phyloP scores from a whole-genome alignment of 2,329 filamentous ascomycete species.

The Aspergillus costaricaensis region DNA sequence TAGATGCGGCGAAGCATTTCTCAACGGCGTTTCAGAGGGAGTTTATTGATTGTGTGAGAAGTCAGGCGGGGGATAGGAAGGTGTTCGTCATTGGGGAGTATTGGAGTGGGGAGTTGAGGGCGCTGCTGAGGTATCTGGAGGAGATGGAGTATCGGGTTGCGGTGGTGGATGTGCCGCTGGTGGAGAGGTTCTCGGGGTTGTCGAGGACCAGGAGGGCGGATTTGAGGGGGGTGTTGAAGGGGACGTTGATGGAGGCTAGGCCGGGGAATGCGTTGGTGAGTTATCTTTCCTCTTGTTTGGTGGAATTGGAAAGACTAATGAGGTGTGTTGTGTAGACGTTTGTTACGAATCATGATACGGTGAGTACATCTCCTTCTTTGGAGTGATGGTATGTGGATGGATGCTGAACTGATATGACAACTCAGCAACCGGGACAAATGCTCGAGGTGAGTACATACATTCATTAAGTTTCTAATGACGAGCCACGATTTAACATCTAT shows the following conservation, averaged over 20 bases:
- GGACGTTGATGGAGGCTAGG: constrained; percentile 57
- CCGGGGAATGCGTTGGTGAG: constrained; percentile 60
- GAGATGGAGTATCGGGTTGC: constrained; percentile 60
- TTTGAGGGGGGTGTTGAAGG: constrained; percentile 64
- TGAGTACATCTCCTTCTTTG: constrained; percentile 22
- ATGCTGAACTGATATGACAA: neutral
- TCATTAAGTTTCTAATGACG: accelerated
- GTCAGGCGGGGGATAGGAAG: constrained; percentile 51
- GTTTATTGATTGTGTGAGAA: constrained; percentile 61
- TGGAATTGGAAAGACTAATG: neutral
- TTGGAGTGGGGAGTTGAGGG: constrained; percentile 61
- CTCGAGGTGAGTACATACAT: constrained; percentile 32
- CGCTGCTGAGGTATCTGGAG: constrained; percentile 60
- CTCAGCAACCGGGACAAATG: constrained; percentile 19
- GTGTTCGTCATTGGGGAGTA: constrained; percentile 71
- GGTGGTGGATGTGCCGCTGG: constrained; percentile 68
- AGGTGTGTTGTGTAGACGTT: constrained; percentile 60
- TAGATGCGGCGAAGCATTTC: constrained; percentile 74
- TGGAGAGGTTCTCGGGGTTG: constrained; percentile 57
- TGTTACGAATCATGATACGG: constrained; percentile 72
- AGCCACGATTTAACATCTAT: no score
- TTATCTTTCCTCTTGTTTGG: no score
- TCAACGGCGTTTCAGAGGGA: constrained; percentile 65
- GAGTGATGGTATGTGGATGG: neutral
- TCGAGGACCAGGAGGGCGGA: constrained; percentile 61